Evolutionary conservation across 1,284 basidiomycete genomes (phyloP), one percentile per base, ranked within the genome.

Genomic region (Leccinum fallax): DNA sequence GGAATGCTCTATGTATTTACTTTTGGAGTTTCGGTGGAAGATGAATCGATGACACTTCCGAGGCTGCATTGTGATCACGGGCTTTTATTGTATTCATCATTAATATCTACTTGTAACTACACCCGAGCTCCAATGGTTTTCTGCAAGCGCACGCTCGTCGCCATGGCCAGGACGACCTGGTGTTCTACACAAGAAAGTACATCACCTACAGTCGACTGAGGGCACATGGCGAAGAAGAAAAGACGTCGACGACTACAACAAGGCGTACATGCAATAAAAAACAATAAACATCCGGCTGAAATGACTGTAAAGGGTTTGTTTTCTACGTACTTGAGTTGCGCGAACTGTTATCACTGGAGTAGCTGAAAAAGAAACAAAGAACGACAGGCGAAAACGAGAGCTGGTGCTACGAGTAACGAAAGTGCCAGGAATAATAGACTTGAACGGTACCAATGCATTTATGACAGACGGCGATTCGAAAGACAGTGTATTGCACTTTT

Each of bases 161-260:
- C 24, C 46, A 49, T 4, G 46, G 0, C 19, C 19, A 5, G 4
- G n/a, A 19, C 43, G n/a, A 21, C 43, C 19, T 49, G 4, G 26
- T 66, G 59, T 19, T 66, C 55, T 66, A 71, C 61, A 63, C 60
- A 63, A 65, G 58, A 69, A 55, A 40, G 13, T 69, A 69, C 61
- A 65, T 8, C 9, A 49, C 58, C 24, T 62, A 57, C 26, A 19
- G 21, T 71, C 55, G 21, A 49, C 46, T 54, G 53, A 49, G 40
- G 15, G 61, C 58, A 65, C 40, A 40, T 16, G 54, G 38, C 55
- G 30, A 49, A 16, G 46, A 24, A 49, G 40, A n/a, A 43, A 26
- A 53, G 3, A 53, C 7, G 53, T 60, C 49, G 51, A 71, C 57
- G 60, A 63, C 30, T 30, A 30, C 60, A 71, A 55, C 19, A 53